phyloP scores from a whole-genome alignment of 495 filamentous ascomycete genomes.

The Extremus antarcticus region DNA sequence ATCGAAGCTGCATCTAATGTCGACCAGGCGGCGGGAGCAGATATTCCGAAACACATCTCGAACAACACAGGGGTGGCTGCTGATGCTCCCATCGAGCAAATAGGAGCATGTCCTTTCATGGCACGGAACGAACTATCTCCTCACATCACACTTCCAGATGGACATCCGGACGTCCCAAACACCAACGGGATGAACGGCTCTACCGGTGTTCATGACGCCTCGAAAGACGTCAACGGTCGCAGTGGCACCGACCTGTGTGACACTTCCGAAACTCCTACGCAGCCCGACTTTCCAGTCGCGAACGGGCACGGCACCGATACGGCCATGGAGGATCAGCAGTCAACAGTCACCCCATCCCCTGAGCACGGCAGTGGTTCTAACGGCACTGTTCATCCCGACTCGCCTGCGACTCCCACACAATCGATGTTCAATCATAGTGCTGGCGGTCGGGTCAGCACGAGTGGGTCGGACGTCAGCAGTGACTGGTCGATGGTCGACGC shows the following conservation, averaged over 20 bases:
- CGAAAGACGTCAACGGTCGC: not conserved
- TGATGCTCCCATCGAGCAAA: slow-evolving; percentile 12
- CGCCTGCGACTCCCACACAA: not conserved
- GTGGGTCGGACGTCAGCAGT: too few relatives aligned
- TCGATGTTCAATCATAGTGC: too few relatives aligned
- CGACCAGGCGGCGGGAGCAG: slow-evolving; percentile 2
- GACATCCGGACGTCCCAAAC: not conserved
- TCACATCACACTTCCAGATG: not conserved
- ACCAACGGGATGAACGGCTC: not conserved
- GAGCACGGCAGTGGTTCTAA: not conserved
- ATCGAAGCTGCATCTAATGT: not conserved
- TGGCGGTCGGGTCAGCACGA: too few relatives aligned
- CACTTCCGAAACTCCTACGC: not conserved
- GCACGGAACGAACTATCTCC: not conserved
- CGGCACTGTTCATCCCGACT: not conserved
- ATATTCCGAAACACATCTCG: slow-evolving; percentile 14
- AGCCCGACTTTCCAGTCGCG: not conserved
- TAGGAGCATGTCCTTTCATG: slow-evolving; percentile 7
- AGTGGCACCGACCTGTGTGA: not conserved
- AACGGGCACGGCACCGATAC: too few relatives aligned
- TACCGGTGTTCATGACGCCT: not conserved
- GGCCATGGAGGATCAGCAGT: not conserved
- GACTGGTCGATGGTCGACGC: too few relatives aligned
- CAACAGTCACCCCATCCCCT: not conserved
- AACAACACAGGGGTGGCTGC: slow-evolving; percentile 11